Evolutionary conservation across 345 rosid species (phyloP), one percentile per base, ranked within the genome.

Genomic region (Carallia pectinifolia): DNA sequence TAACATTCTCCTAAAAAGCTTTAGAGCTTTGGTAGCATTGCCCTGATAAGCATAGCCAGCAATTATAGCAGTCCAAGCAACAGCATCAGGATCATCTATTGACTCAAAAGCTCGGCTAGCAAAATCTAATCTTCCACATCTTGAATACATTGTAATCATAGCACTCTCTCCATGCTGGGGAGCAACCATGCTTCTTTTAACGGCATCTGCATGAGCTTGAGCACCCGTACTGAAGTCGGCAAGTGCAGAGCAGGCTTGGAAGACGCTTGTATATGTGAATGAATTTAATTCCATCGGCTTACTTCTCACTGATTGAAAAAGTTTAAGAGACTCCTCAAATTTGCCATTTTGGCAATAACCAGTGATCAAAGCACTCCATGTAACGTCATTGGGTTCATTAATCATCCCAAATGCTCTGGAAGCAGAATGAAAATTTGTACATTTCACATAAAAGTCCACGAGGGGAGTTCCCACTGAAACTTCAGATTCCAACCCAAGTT

Each of bases 391-490:
- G 7, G 95, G 97, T 67, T 85, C 87, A 59, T 38, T 17, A 75
- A 89, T 91, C 71, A 76, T 73, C 72, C 74, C 71, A 64, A 91
- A 89, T 38, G 85, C 82, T 60, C 16, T 74, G 65, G 70, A 74
- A 67, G 97, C 97, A 73, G 81, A 86, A 58, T 83, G 75, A 7
- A 83, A 85, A 71, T 67, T 75, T 4, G 73, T 61, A 66, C 90
- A 91, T 80, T 91, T 91, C 69, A 80, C 71, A 66, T 87, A 89
- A 19, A 86, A 86, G 79, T 83, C 88, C 40, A 89, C 88, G 0
- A 91, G 88, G 58, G 97, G 91, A 73, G 97, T 91, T 81, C 92
- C 94, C 56, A 80, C 87, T 0, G 85, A 87, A 67, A 87, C 94
- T 47, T 87, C 85, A n/a, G 79, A 66, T 77, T 85, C 92, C 70